phyloP scores from a whole-genome alignment of 2,329 filamentous ascomycete genomes.

The Ilyonectria destructans region DNA sequence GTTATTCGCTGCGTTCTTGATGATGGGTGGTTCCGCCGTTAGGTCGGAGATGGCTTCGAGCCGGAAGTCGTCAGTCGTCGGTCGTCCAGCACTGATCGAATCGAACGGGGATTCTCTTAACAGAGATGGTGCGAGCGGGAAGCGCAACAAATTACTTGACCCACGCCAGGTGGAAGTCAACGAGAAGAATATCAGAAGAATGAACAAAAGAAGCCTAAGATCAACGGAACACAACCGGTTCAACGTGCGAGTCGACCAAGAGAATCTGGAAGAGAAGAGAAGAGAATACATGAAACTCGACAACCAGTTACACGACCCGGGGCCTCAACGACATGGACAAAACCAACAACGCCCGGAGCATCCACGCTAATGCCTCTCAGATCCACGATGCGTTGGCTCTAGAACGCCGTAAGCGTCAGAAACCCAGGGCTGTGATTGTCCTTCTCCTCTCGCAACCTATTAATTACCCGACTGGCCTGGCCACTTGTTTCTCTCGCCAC shows the following conservation, averaged over 20 bases:
- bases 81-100: neutral
- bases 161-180: slow-evolving; percentile 9
- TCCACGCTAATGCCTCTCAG: slow-evolving; percentile 4
- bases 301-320: neutral
- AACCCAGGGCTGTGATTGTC: neutral
- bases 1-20: neutral
- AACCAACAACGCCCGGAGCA: slow-evolving; percentile 7
- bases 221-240: neutral
- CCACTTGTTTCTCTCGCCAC: neutral
- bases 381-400: slow-evolving; percentile 18
- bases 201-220: neutral
- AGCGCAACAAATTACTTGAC: neutral
- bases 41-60: neutral
- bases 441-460: neutral
- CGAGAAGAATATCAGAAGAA: neutral
- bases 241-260: neutral
- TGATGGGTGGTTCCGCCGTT: neutral
- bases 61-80: neutral
- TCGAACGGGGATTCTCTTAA: neutral
- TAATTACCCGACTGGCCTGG: neutral
- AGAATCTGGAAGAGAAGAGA: neutral
- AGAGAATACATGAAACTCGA: slow-evolving; percentile 2
- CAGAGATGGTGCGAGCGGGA: neutral
- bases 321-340: slow-evolving; percentile 15
- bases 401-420: slow-evolving; percentile 19